A percentile compares a stretch with the other conserved stretches of the same genome.
Conservation (phyloP, 1,284 basidiomycete genomes). For the Trametes polyzona region DNA sequence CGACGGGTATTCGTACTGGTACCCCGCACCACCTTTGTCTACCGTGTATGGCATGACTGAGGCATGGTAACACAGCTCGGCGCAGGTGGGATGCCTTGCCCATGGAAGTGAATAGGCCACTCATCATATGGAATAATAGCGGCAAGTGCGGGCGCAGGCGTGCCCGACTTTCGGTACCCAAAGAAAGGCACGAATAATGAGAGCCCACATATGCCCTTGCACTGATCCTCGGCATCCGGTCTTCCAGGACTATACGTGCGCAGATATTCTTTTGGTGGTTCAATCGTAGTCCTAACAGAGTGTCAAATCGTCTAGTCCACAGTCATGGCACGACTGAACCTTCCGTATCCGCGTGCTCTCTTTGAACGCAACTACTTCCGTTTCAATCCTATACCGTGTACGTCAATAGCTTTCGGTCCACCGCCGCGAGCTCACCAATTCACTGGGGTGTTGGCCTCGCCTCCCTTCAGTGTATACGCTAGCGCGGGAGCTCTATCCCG, state of each 20-base stretch:
- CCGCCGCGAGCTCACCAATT: no score
- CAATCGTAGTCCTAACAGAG: neutral
- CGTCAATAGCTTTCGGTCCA: no score
- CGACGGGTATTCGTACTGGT: slow-evolving; percentile 76
- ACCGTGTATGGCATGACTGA: neutral
- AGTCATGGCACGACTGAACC: slow-evolving; percentile 62
- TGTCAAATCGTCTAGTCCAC: neutral
- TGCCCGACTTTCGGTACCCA: slow-evolving; percentile 81
- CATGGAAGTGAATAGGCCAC: neutral
- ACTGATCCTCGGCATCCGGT: neutral
- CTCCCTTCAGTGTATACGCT: slow-evolving; percentile 71
- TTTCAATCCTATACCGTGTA: slow-evolving; percentile 73
- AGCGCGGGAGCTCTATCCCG: slow-evolving; percentile 90
- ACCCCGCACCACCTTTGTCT: slow-evolving; percentile 33
- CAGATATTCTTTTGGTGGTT: neutral
- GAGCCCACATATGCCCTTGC: neutral
- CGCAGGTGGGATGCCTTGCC: slow-evolving; percentile 3
- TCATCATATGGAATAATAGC: slow-evolving; percentile 43
- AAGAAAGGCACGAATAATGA: slow-evolving; percentile 65
- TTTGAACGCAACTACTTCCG: slow-evolving; percentile 80
- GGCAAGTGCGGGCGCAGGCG: slow-evolving; percentile 78
- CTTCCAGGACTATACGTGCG: slow-evolving; percentile 58
- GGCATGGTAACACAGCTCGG: slow-evolving; percentile 24
- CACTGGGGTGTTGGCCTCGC: no score
- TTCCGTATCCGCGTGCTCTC: slow-evolving; percentile 81